phyloP scores from a whole-genome alignment of 345 rosid genomes.

The Cardamine chenopodiifolia region DNA sequence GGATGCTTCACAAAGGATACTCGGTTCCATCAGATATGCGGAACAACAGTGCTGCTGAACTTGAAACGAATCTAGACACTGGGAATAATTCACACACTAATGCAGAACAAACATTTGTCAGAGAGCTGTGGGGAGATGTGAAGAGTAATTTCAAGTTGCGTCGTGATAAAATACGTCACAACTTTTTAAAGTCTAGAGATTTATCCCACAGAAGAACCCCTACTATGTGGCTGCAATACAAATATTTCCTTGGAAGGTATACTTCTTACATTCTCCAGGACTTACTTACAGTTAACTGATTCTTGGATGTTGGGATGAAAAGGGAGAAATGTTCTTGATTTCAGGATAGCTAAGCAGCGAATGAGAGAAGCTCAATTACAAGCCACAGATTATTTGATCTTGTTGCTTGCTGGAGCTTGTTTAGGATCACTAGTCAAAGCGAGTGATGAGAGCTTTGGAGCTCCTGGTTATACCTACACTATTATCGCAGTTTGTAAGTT shows the following conservation, averaged over 20 bases:
- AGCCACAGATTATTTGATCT: conserved; percentile 80
- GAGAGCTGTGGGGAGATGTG: conserved; percentile 89
- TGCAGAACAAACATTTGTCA: conserved; percentile 66
- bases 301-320: not conserved
- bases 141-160: conserved; percentile 62
- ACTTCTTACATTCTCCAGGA: not conserved
- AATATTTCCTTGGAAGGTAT: conserved; percentile 88
- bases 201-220: conserved; percentile 75
- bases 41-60: conserved; percentile 44
- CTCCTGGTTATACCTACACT: conserved; percentile 69
- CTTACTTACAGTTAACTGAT: not conserved
- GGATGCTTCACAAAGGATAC: conserved; percentile 92
- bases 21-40: conserved; percentile 74
- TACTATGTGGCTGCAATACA: conserved; percentile 63
- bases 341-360: conserved; percentile 85
- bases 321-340: conserved; percentile 37
- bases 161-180: conserved; percentile 65
- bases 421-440: conserved; percentile 69
- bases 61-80: conserved; percentile 35
- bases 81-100: conserved; percentile 36
- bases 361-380: conserved; percentile 77
- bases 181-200: conserved; percentile 66
- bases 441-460: conserved; percentile 77
- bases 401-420: conserved; percentile 94
- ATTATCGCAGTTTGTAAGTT: conserved; percentile 95